Base-by-base conservation (phyloP, 768 basidiomycete species). In the Gloeostereum incarnatum region DNA sequence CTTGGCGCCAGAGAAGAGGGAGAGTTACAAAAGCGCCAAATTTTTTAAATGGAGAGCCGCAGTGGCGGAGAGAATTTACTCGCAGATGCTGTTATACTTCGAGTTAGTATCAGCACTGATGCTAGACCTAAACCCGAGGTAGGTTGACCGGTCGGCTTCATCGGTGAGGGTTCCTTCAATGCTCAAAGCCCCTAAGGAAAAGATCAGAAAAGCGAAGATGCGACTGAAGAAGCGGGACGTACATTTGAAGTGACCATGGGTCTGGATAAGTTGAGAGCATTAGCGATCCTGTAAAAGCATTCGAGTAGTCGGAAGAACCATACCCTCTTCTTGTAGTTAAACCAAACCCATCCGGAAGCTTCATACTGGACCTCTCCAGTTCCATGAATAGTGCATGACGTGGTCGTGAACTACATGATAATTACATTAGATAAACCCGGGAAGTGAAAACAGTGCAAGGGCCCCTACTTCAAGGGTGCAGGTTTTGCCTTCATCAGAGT, bases 121-220 rank as follows among this genome's bases (percentile, higher is more conserved):
- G 16, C 34, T 25, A 2, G 36, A 39, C 17, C n/a, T 35, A 31
- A 45, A 45, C 6, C 32, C 31, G 11, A 35, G 31, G 21, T 25
- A 45, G 31, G 39, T 45, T 5, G 43, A 45, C 14, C 43, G 43
- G 24, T 45, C 39, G 30, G 30, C 34, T 23, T 40, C 25, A 26
- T 43, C 20, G 10, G 43, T 45, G 10, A 45, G 40, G 10, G 38
- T 29, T 2, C 11, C 3, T n/a, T 45, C 43, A 8, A 45, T 45
- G 14, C 23, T 35, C 4, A 32, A 34, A n/a, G 39, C 39, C 43
- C 43, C 33, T 27, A 36, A 10, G 30, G 18, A 26, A 17, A 9
- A 29, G n/a, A n/a, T 14, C 7, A n/a, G 14, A n/a, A 31, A 64
- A 22, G 66, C 51, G 46, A 63, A 49, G 3, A 61, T 62, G 35